Conservation (phyloP, 192 early-diverging fungal species). For the Coemansia sp. region DNA sequence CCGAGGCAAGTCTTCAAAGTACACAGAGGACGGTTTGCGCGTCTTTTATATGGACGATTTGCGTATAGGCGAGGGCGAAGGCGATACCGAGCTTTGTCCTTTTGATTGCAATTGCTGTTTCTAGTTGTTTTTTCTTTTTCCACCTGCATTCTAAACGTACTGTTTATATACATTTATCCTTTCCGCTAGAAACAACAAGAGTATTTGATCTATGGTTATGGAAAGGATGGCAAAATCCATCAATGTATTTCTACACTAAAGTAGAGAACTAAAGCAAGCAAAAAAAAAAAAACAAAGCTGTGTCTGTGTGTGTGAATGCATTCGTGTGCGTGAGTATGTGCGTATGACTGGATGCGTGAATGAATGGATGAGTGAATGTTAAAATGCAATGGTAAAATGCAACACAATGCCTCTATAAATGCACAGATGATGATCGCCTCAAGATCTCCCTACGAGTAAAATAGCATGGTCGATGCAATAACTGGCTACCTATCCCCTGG, state of each 20-base stretch:
- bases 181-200: background rate
- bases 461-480: too few species aligned
- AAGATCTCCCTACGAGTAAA: too few species aligned
- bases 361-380: background rate
- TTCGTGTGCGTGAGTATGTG: background rate
- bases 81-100: constrained; percentile 41
- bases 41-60: constrained; percentile 51
- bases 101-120: constrained; percentile 53
- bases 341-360: background rate
- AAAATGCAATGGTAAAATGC: background rate
- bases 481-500: too few species aligned
- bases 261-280: background rate
- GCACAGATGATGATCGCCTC: too few species aligned
- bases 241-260: background rate
- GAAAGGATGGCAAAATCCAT: too few species aligned
- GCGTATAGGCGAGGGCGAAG: constrained; percentile 47
- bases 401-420: too few species aligned
- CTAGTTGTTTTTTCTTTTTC: background rate
- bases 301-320: background rate
- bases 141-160: background rate
- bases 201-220: too few species aligned
- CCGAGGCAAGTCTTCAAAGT: constrained; percentile 42
- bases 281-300: background rate
- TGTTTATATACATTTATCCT: background rate
- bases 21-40: constrained; percentile 48